These are phyloP conservation scores for Cadophora sp. DNA, from an alignment of 2,329 filamentous ascomycete species.

Conservation along the genomic window DNA sequence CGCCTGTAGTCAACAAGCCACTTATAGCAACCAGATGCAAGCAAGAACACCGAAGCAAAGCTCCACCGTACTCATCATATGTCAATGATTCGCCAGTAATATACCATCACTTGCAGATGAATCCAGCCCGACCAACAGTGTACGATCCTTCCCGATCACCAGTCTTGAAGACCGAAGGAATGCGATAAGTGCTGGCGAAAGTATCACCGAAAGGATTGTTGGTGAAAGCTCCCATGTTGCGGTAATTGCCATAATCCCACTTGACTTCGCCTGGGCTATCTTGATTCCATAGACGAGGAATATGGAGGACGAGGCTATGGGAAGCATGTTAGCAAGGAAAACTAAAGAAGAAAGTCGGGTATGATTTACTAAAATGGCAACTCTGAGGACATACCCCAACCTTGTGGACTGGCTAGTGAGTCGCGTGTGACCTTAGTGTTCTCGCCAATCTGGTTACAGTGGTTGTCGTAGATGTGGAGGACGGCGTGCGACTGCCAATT, in stretches of 20 bases:
- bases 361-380: conserved; percentile 6
- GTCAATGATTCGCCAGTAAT: not conserved
- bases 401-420: not conserved
- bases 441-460: conserved; percentile 5
- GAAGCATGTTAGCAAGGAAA: not conserved
- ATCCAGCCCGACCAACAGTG: conserved; percentile 10
- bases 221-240: conserved; percentile 3
- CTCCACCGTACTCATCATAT: not conserved
- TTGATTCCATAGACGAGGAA: conserved; percentile 13
- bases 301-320: conserved; percentile 2
- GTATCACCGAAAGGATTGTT: conserved; percentile 3
- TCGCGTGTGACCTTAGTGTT: conserved; percentile 1
- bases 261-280: not conserved
- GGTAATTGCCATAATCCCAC: conserved; percentile 5
- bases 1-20: not conserved
- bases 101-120: not conserved
- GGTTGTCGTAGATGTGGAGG: conserved; percentile 4
- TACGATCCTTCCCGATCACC: conserved; percentile 9
- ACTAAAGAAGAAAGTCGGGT: not conserved
- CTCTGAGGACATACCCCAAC: conserved; percentile 1
- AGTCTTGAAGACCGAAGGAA: conserved; percentile 9
- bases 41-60: not conserved
- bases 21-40: not conserved
- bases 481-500: conserved; percentile 8
- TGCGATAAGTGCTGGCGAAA: conserved; percentile 6